Evolutionary conservation across 306 rosid species (phyloP).

Genomic region (Inga leiocalycina): DNA sequence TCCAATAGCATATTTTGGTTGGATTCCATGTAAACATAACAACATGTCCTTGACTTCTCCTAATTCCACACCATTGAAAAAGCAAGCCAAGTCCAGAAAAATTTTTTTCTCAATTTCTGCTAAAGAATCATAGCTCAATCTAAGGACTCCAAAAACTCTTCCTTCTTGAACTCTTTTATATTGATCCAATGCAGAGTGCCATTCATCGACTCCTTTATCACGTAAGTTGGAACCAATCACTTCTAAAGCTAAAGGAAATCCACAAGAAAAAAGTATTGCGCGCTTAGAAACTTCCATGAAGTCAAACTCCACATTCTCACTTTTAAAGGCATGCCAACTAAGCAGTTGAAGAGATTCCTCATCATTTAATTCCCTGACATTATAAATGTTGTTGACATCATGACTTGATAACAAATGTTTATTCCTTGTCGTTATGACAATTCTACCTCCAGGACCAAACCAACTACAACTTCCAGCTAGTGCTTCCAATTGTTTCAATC

Average conservation of each 20-base stretch:
- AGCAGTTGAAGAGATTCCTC: not conserved
- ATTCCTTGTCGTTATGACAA: not conserved
- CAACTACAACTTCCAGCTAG: not conserved
- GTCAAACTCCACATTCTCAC: not conserved
- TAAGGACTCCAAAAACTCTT: no score
- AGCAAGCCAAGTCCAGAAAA: no score
- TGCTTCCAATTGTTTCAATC: not conserved
- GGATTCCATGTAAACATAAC: no score
- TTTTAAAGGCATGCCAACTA: not conserved
- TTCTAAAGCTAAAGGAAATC: slow-evolving; percentile 1
- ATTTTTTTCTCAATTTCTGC: no score
- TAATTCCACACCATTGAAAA: no score
- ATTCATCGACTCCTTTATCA: not conserved
- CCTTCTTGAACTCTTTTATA: no score
- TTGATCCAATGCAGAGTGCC: not conserved
- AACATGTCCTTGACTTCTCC: no score
- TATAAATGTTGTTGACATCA: not conserved
- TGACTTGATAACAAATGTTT: not conserved
- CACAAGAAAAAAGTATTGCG: not conserved
- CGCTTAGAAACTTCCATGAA: not conserved
- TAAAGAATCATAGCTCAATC: no score
- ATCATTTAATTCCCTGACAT: not conserved
- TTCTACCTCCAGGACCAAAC: not conserved
- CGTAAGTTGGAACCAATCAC: not conserved
- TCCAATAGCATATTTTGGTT: no score